Percentiles rank a stretch among this genome's conserved stretches.
These are phyloP conservation scores for Erodium trifolium DNA, from an alignment of 441 rosid genomes.

Conservation along the genomic window DNA sequence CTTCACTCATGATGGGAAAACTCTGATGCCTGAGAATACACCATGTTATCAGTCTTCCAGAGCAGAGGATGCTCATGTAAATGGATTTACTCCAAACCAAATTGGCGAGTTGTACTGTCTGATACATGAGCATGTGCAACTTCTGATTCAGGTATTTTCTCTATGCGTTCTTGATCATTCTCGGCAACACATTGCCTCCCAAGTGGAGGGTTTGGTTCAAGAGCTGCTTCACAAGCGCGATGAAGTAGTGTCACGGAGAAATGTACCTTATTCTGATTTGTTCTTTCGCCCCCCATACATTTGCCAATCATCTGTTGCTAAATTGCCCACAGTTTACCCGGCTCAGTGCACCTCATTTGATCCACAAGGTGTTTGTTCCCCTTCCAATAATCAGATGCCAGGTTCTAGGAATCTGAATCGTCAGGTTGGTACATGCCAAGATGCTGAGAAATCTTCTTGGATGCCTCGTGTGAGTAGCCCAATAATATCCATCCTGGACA, in stretches of 20 bases:
- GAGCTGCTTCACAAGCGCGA: constrained; percentile 63
- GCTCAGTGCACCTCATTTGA: constrained; percentile 20
- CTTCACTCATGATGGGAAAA: constrained; percentile 24
- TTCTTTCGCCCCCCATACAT: constrained; percentile 41
- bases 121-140: constrained; percentile 84
- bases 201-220: constrained; percentile 57
- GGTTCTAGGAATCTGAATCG: constrained; percentile 21
- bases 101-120: constrained; percentile 74
- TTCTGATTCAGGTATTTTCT: constrained; percentile 81
- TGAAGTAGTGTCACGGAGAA: constrained; percentile 40
- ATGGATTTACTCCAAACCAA: constrained; percentile 63
- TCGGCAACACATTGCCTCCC: constrained; percentile 57
- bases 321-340: constrained; percentile 21
- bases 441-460: constrained; percentile 32
- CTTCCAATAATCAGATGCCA: constrained; percentile 24
- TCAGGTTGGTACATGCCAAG: constrained; percentile 26
- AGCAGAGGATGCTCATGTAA: constrained; percentile 27
- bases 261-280: constrained; percentile 42
- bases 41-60: constrained; percentile 23
- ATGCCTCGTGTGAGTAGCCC: constrained; percentile 37
- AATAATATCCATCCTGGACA: constrained; percentile 48
- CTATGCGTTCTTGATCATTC: constrained; percentile 71
- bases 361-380: constrained; percentile 17
- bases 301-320: constrained; percentile 40
- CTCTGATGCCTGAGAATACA: constrained; percentile 31